Evolutionary conservation across 164 flowering plant species (phyloP), one percentile per base, ranked within the genome.

Genomic region (Cinnamomum micranthum): DNA sequence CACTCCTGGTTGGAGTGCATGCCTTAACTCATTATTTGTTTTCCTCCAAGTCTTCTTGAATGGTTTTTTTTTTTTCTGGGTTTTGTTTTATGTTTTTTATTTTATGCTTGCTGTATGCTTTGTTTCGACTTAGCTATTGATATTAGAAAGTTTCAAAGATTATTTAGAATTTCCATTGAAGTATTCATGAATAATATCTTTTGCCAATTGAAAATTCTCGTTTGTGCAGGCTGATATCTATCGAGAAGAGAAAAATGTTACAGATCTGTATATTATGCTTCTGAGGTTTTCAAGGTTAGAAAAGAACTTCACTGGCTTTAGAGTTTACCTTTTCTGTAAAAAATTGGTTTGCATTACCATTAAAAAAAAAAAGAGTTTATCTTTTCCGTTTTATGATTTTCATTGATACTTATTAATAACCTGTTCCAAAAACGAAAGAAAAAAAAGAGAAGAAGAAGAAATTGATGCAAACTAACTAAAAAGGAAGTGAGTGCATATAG

Each of bases 261-360:
- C 92, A 74, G 99, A 95, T 86, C 81, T 93, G 24, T 95, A 93
- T 73, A 78, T 93, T 55, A 90, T 95, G 95, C 92, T 95, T 4
- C 80, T 95, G 63, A 83, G 99, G 69, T 95, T 87, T 87, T 95
- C 98, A 73, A 92, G 99, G 98, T 92, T 71, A 85, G 88, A 31
- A 69, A 73, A 20, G 55, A 69, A 67, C 71, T 5, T 22, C 24
- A 69, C 50, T 17, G 47, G 28, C 55, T 69, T 41, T 35, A 41
- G 17, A 15, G 33, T 69, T 69, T 47, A 23, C 22, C 15, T 35
- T 35, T 35, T 20, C 35, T 31, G 6, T 31, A 31, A 31, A 31
- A 31, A 31, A 31, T 0, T 31, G 35, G 35, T 31, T 31, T 31
- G 35, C 6, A 31, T 31, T 4, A 31, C 35, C 35, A 31, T 31